Evolutionary conservation across 805 yeast genomes (phyloP).

Genomic region (Saturnispora diversa): DNA sequence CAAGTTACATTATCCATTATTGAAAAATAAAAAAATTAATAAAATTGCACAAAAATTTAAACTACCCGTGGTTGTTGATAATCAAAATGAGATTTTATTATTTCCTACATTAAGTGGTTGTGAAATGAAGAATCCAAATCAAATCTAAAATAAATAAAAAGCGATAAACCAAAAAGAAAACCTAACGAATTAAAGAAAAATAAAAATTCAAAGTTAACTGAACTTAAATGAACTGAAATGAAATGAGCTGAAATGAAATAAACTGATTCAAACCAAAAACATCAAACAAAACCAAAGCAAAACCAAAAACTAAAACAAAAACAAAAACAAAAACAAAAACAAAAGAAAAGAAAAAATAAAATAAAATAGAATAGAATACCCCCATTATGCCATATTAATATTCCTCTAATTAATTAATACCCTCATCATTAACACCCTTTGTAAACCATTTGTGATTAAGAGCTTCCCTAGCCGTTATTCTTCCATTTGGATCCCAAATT

Average conservation of each 20-base stretch:
- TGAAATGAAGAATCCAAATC: background rate
- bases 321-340: background rate
- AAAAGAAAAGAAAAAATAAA: background rate
- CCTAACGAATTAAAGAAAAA: background rate
- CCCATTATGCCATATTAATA: too few relatives aligned
- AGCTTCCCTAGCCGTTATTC: constrained; percentile 49
- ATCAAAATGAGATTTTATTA: background rate
- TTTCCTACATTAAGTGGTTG: constrained; percentile 7
- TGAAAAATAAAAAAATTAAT: constrained; percentile 4
- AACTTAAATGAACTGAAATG: background rate
- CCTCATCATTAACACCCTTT: constrained; percentile 52
- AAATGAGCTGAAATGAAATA: too few relatives aligned
- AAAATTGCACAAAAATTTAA: constrained; percentile 4
- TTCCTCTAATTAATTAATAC: constrained; percentile 25
- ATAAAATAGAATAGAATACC: background rate
- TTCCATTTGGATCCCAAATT: constrained; percentile 41
- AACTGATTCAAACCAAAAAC: too few relatives aligned
- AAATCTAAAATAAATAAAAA: background rate
- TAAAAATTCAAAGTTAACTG: background rate
- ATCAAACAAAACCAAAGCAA: constrained; percentile 15
- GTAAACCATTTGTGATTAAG: constrained; percentile 69
- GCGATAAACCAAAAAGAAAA: background rate
- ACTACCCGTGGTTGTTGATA: constrained; percentile 4
- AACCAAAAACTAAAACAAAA: background rate
- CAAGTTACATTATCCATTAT: constrained; percentile 2